These are phyloP conservation scores for Phytomonas sp. DNA, from an alignment of 208 protist genomes.

Conservation along the genomic window DNA sequence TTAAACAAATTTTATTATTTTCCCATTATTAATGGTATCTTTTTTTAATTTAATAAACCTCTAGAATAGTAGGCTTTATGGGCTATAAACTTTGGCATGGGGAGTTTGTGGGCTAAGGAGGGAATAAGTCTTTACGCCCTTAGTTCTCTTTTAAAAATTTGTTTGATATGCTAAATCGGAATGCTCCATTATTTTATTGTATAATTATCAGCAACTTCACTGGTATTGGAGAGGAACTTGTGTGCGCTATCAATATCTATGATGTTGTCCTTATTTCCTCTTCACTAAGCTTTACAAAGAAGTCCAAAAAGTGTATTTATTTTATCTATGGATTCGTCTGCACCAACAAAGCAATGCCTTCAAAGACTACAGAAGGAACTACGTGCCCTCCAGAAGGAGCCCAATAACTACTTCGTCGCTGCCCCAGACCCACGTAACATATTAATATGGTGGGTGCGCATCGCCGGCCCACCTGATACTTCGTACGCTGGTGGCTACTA, in stretches of 20 bases:
- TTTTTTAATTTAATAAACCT: not conserved
- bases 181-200: not conserved
- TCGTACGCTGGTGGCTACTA: conserved; percentile 90
- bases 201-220: not conserved
- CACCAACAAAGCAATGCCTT: conserved; percentile 20
- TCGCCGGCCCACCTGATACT: conserved; percentile 24
- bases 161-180: not conserved
- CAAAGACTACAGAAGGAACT: conserved; percentile 55
- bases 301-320: conserved; percentile 4
- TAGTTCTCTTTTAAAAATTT: not conserved
- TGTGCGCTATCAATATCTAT: not conserved
- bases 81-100: not conserved
- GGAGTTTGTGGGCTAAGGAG: not conserved
- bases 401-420: conserved; percentile 25
- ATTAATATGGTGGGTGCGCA: conserved; percentile 86
- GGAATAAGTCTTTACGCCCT: not conserved
- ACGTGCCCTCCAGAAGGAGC: conserved; percentile 20
- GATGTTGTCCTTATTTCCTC: conserved; percentile 9
- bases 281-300: conserved; percentile 9
- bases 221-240: not conserved
- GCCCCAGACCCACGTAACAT: conserved; percentile 76
- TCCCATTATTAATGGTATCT: not conserved
- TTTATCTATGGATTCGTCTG: conserved; percentile 7
- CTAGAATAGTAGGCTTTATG: not conserved
- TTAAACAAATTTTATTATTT: not conserved